phyloP scores from a whole-genome alignment of 768 basidiomycete species.

The Auricularia sp. region DNA sequence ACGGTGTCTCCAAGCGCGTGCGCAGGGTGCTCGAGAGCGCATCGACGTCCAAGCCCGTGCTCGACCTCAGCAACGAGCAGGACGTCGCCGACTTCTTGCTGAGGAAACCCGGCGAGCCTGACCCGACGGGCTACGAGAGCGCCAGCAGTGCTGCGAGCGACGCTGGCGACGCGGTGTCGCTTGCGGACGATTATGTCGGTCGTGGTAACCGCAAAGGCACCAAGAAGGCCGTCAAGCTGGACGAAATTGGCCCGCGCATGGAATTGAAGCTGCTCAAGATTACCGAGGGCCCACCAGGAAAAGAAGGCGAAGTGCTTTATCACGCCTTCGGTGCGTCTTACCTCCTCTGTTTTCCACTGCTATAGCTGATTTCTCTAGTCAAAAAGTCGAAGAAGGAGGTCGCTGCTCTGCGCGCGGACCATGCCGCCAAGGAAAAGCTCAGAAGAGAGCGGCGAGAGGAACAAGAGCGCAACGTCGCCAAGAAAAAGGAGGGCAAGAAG shows the following conservation, averaged over 20 bases:
- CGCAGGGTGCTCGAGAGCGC: conserved; percentile 70
- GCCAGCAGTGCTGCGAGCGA: conserved; percentile 75
- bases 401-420: conserved; percentile 54
- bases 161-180: conserved; percentile 67
- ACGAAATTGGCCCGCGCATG: conserved; percentile 93
- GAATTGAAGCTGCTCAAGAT: conserved; percentile 91
- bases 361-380: conserved; percentile 37
- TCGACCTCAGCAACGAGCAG: conserved; percentile 81
- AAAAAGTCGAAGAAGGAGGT: conserved; percentile 80
- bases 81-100: conserved; percentile 95
- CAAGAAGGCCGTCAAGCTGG: conserved; percentile 79
- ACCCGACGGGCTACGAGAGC: conserved; percentile 66
- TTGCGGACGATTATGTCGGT: conserved; percentile 92
- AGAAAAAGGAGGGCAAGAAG: conserved; percentile 51
- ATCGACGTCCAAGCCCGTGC: conserved; percentile 28
- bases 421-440: conserved; percentile 66
- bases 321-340: conserved; percentile 77
- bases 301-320: conserved; percentile 86
- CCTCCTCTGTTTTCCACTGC: not conserved
- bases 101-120: conserved; percentile 50
- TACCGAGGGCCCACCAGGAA: conserved; percentile 86
- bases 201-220: conserved; percentile 88
- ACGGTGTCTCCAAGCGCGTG: conserved; percentile 87
- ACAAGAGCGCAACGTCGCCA: conserved; percentile 82
- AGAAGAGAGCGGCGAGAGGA: conserved; percentile 74